Percentiles rank a stretch among this genome's conserved stretches.
These are phyloP conservation scores for Carallia pectinifolia DNA, from an alignment of 345 rosid genomes.

Conservation along the genomic window DNA sequence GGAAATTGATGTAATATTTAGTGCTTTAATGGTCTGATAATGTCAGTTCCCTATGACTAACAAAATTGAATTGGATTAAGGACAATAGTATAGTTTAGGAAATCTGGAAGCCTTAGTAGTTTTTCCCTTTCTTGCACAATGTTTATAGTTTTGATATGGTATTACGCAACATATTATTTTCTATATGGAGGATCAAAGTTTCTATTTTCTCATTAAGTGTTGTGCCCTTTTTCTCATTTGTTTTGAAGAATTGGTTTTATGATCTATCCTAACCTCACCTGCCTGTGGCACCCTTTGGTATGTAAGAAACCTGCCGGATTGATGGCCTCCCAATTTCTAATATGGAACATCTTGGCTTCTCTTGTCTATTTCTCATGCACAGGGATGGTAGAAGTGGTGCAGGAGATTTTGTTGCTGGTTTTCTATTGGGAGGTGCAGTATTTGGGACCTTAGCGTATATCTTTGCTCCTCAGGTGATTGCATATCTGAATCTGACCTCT, in stretches of 20 bases:
- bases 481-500: constrained; percentile 6
- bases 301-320: too few relatives aligned
- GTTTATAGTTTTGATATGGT: neutral
- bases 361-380: constrained; percentile 16
- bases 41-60: neutral
- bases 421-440: constrained; percentile 83
- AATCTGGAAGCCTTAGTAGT: neutral
- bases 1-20: neutral
- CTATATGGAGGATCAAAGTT: neutral
- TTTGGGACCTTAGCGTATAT: constrained; percentile 74
- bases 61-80: neutral
- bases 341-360: neutral
- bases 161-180: neutral
- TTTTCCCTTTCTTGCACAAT: neutral
- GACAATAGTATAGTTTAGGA: neutral
- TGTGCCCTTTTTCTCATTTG: too few relatives aligned
- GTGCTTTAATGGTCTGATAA: neutral
- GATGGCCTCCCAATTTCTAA: too few relatives aligned
- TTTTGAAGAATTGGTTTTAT: too few relatives aligned
- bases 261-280: too few relatives aligned
- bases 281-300: too few relatives aligned
- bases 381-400: constrained; percentile 64
- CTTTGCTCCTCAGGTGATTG: constrained; percentile 83
- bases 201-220: too few relatives aligned
- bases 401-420: constrained; percentile 78